Evolutionary conservation across 352 stramenopile species (phyloP), one percentile per base, ranked within the genome.

Genomic region (Pythium phragmitis): DNA sequence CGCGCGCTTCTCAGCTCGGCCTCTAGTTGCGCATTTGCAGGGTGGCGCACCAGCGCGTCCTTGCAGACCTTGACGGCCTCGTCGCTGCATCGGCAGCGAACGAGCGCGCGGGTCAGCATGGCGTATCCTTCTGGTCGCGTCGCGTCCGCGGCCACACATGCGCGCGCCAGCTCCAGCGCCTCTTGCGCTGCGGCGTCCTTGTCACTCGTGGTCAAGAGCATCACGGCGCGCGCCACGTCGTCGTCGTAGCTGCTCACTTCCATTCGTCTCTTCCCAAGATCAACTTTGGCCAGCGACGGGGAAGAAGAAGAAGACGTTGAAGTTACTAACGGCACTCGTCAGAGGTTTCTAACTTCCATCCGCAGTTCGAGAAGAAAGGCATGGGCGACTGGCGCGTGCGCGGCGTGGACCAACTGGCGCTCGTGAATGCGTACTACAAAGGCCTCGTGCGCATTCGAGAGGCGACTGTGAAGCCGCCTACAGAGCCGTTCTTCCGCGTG

Each of bases 391-490:
- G 42, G 57, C 37, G 28, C 14, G 57, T 67, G 36, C 36, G n/a
- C 6, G 9, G 30, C 36, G 69, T 83, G 28, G 80, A 89, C 57
- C 81, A 90, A 33, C 60, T 74, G 11, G 75, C 63, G 47, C 45
- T 73, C 19, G 73, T 92, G 59, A 73, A 78, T 57, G 60, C 48
- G 13, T 92, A 92, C 61, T 92, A 89, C 70, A 28, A 26, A 26
- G 64, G 69, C 14, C 48, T n/a, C 5, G 36, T 77, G 23, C 47
- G 57, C 53, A 46, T 89, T 9, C 63, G 67, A 3, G 41, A 53
- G 2, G 56, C 68, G 17, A 80, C 73, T 16, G 54, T 89, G n/a
- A 69, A 73, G 30, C 47, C 75, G 21, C 67, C 79, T 34, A 42
- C 28, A 9, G 30, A 47, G 48, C 58, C 82, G 12, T 82, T 72